Conservation (phyloP, 148 eudicot genomes). For the Suaeda aralocaspica region DNA sequence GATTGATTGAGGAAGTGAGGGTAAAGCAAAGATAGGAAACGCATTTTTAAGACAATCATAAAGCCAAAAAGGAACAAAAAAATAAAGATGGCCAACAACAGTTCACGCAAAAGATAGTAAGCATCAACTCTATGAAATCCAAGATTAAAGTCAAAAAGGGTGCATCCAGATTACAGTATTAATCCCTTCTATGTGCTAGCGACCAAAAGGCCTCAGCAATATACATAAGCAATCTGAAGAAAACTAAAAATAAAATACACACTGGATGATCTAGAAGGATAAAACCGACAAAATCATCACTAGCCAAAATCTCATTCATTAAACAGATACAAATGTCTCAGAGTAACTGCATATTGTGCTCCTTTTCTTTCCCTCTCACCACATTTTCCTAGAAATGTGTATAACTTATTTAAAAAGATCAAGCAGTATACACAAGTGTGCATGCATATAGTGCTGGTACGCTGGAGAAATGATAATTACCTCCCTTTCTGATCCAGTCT, state of each 20-base stretch:
- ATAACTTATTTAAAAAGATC: not conserved
- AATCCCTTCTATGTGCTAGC: too few relatives aligned
- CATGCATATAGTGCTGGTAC: not conserved
- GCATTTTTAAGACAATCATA: not conserved
- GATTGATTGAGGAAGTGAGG: not conserved
- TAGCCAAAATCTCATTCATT: not conserved
- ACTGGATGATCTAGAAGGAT: not conserved
- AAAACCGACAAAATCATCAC: not conserved
- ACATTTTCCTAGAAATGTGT: not conserved
- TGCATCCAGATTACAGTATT: not conserved
- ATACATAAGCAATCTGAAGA: not conserved
- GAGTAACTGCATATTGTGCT: not conserved
- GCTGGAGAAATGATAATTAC: slow-evolving; percentile 28
- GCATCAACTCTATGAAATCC: slow-evolving; percentile 3
- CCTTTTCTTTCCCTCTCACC: not conserved
- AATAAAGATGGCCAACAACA: too few relatives aligned
- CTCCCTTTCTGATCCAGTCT: slow-evolving; percentile 53
- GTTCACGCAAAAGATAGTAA: not conserved
- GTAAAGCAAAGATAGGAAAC: not conserved
- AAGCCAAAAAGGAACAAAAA: not conserved
- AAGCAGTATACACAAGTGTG: not conserved
- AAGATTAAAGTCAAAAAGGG: not conserved
- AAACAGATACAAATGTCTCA: not conserved
- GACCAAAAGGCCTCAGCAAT: not conserved
- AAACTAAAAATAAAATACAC: not conserved